Conservation (phyloP, 176 grass and related monocot species). For the Carex pumila region DNA sequence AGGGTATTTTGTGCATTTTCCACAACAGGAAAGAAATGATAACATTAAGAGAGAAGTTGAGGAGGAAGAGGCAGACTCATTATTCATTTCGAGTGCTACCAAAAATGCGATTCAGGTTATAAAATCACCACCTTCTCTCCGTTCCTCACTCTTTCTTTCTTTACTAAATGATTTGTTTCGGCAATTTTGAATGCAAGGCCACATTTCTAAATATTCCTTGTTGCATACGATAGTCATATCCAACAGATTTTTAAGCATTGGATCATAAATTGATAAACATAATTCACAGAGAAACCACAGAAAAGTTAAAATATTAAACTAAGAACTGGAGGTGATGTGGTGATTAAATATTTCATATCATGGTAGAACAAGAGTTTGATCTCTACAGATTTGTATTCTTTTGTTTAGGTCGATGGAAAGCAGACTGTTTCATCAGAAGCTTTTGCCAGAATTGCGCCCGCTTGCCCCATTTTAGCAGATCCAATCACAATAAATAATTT, state of each 20-base stretch:
- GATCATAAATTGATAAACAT: not conserved
- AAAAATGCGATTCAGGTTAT: constrained; percentile 85
- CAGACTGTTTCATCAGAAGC: constrained; percentile 69
- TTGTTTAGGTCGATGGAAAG: constrained; percentile 64
- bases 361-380: not conserved
- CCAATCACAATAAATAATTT: constrained; percentile 83
- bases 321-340: not conserved
- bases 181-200: not conserved
- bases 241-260: not conserved
- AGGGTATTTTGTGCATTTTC: not conserved
- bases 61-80: constrained; percentile 60
- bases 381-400: not conserved
- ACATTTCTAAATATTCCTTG: not conserved
- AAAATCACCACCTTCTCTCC: not conserved
- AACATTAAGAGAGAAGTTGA: constrained; percentile 27
- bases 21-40: constrained; percentile 36
- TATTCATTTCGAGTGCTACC: constrained; percentile 80
- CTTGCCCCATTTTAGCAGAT: constrained; percentile 70
- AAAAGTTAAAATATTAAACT: not conserved
- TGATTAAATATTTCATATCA: not conserved
- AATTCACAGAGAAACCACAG: not conserved
- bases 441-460: constrained; percentile 68
- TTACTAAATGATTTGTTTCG: not conserved
- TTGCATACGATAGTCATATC: not conserved
- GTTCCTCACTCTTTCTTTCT: not conserved